Percentiles rank a stretch among this genome's conserved stretches.
Evolutionary conservation across 2,329 filamentous ascomycete genomes (phyloP).

Genomic region (Exophiala spinifera): DNA sequence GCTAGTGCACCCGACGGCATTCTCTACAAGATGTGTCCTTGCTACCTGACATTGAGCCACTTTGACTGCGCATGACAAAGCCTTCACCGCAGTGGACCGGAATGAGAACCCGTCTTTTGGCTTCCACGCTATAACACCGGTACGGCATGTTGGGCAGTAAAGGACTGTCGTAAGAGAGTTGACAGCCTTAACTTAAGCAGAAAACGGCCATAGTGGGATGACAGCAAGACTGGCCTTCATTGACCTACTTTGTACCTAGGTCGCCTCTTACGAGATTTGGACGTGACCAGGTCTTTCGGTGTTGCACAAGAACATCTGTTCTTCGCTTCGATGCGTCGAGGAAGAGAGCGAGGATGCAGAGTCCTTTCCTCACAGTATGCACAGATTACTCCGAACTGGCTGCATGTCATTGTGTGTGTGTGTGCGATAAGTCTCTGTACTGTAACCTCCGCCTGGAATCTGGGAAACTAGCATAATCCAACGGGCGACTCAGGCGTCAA

Average conservation of each 20-base stretch:
- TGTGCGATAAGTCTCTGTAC: not conserved
- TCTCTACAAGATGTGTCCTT: too few species aligned
- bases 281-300: too few species aligned
- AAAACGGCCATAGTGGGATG: not conserved
- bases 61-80: too few species aligned
- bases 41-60: too few species aligned
- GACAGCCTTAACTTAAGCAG: not conserved
- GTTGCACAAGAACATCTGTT: conserved; percentile 3
- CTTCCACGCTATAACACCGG: not conserved
- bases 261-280: not conserved
- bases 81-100: not conserved
- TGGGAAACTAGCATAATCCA: not conserved
- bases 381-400: not conserved
- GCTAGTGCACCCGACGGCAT: too few species aligned
- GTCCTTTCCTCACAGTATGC: not conserved
- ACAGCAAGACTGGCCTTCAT: not conserved
- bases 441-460: not conserved
- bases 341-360: not conserved
- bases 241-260: not conserved
- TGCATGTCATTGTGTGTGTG: not conserved
- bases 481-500: not conserved
- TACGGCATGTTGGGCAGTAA: not conserved
- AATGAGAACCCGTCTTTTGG: not conserved
- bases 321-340: not conserved
- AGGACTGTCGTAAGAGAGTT: not conserved